Evolutionary conservation across 345 rosid species (phyloP).

Genomic region (Tarenaya hassleriana): DNA sequence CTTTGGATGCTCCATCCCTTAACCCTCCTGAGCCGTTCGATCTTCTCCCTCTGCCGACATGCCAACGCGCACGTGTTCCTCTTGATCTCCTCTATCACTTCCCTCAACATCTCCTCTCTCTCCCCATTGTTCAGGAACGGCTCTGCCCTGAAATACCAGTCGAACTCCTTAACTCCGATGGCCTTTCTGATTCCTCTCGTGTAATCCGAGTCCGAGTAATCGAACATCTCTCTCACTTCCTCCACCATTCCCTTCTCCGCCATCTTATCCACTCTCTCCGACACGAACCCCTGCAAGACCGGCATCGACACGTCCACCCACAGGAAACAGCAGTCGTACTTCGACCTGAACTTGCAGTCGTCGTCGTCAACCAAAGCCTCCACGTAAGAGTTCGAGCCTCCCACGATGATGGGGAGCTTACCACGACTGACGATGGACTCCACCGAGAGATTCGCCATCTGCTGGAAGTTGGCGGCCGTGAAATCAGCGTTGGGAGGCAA

Average conservation of each 20-base stretch:
- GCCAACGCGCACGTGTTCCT: slow-evolving; percentile 48
- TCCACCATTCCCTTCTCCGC: slow-evolving; percentile 56
- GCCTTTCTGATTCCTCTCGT: slow-evolving; percentile 46
- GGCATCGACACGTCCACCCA: slow-evolving; percentile 68
- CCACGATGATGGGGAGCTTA: slow-evolving; percentile 59
- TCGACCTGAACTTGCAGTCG: slow-evolving; percentile 38
- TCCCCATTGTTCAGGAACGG: slow-evolving; percentile 20
- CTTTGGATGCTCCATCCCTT: slow-evolving; percentile 61
- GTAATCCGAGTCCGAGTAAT: slow-evolving; percentile 32
- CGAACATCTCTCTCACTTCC: slow-evolving; percentile 60
- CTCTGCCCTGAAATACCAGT: slow-evolving; percentile 42
- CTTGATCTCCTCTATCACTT: too few species aligned
- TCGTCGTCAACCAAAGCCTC: slow-evolving; percentile 47
- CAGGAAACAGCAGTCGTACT: slow-evolving; percentile 75
- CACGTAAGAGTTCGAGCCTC: slow-evolving; percentile 76
- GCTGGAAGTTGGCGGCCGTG: slow-evolving; percentile 40
- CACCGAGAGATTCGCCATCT: slow-evolving; percentile 36
- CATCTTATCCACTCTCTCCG: slow-evolving; percentile 71
- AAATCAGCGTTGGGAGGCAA: slow-evolving; percentile 39
- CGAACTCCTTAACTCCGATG: slow-evolving; percentile 74
- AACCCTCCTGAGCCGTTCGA: slow-evolving; percentile 39
- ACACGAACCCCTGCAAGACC: slow-evolving; percentile 37
- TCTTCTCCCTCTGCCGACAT: slow-evolving; percentile 56
- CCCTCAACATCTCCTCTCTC: slow-evolving; percentile 36
- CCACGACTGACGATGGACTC: slow-evolving; percentile 45